Base-by-base conservation (phyloP, 768 basidiomycete species). In the Auricularia auricula-judae region DNA sequence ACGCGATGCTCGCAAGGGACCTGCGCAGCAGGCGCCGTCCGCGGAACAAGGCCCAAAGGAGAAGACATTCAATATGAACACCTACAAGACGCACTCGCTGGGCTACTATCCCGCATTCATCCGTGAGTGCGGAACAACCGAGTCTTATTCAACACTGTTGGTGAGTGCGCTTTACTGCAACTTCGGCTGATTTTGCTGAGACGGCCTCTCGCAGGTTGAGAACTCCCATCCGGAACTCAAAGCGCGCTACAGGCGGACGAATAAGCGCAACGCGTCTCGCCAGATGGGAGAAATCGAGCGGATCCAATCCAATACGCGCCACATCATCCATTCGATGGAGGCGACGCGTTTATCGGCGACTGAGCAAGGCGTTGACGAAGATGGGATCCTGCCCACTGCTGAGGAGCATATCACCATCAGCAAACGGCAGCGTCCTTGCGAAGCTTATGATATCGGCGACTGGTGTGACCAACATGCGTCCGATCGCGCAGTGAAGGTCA, bases 41-140 rank as follows among this genome's bases (percentile, higher is more conserved):
- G 29, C 11, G 14, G 34, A 59, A 16, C 21, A 18, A 3, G 51
- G 7, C 2, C 18, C 35, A 3, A 64, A 60, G 56, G 39, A 39
- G 23, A 60, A 60, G 54, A 36, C 3, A 56, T 75, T 74, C 73
- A 76, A 64, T 39, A 18, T 63, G 63, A 23, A 39, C 21, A 65
- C 65, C 3, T 51, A 21, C 39, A 65, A 62, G 34, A 3, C 47
- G 8, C 65, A 65, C 61, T 23, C 61, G 12, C 43, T 65, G 18
- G 65, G 65, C 11, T 35, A 65, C 42, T 63, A 65, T 47, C 11
- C 33, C 18, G 11, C 36, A 16, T 35, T 34, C 10, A 62, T 65
- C 21, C 62, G 29, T 8, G 47, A 29, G 35, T 62, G 21, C 51
- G 65, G 65, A 4, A 64, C 61, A 8, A 65, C 63, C 33, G 65